Evolutionary conservation across 2,329 filamentous ascomycete genomes (phyloP).

Genomic region (Sclerotiophoma versabilis): DNA sequence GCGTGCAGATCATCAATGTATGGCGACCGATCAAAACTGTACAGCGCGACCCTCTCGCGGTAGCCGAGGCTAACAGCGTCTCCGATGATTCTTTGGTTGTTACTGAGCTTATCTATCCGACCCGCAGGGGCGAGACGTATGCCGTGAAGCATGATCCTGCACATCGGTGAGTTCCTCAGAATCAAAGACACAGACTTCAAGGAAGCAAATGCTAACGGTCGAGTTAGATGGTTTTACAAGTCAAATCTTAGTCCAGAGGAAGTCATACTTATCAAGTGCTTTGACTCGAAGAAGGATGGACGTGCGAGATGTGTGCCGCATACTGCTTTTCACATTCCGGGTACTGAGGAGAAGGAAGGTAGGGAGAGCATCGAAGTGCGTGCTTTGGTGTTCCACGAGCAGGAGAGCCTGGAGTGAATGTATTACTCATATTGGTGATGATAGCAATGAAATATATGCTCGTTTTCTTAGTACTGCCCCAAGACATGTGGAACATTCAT

Average conservation of each 20-base stretch:
- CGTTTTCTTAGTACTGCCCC: too few relatives aligned
- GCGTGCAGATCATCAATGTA: constrained; percentile 48
- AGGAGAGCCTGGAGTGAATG: constrained; percentile 32
- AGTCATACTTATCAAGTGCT: constrained; percentile 46
- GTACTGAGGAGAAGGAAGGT: constrained; percentile 33
- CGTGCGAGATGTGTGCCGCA: constrained; percentile 45
- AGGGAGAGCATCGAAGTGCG: constrained; percentile 48
- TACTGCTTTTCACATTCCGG: constrained; percentile 41
- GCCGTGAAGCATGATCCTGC: constrained; percentile 34
- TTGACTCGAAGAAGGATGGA: constrained; percentile 45
- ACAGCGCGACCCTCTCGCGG: constrained; percentile 40
- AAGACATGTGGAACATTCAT: too few relatives aligned
- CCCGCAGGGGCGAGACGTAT: constrained; percentile 39
- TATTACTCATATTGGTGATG: neutral
- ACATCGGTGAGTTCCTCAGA: constrained; percentile 35
- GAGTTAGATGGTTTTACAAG: constrained; percentile 45
- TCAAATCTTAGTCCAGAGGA: constrained; percentile 38
- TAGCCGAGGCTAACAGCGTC: constrained; percentile 41
- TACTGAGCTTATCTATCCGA: constrained; percentile 41
- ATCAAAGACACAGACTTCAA: neutral
- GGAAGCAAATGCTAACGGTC: neutral
- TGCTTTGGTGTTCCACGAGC: constrained; percentile 44
- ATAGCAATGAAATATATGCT: too few relatives aligned
- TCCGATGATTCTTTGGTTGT: constrained; percentile 37
- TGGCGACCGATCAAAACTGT: constrained; percentile 47